Base-by-base conservation (phyloP, 352 stramenopile genomes). In the Peronosclerospora sorghi region DNA sequence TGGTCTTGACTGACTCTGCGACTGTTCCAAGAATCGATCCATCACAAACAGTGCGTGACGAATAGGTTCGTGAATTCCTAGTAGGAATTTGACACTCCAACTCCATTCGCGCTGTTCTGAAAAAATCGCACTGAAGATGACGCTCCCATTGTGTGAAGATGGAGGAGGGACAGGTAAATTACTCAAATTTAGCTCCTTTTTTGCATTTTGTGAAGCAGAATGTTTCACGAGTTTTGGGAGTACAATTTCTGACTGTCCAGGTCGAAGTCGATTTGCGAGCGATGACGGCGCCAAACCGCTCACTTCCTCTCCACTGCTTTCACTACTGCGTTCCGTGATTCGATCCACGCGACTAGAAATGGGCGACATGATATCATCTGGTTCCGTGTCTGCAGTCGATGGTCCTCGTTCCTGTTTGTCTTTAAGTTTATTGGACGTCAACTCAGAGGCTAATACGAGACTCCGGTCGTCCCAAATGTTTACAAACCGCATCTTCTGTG, bases 11-110 rank as follows among this genome's bases (percentile, higher is more conserved):
- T 60, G 37, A 34, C 55, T 54, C 23, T 82, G 67, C 8, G 51
- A 69, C 35, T 78, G 73, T 19, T 83, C 67, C n/a, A 90, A 43
- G 34, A 86, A 90, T 13, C 72, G 66, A 49, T 90, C 75, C 54
- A 86, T 86, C 34, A 90, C 78, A 46, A 82, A 88, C 0, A 90
- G 65, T 15, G 78, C 75, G 36, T 90, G 78, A 6, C 78, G 75
- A 46, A 90, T 68, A 4, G 78, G 78, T 23, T 90, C 78, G 29
- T 90, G 78, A 15, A 90, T 48, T 5, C 73, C 62, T 7, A 90
- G 49, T 5, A 90, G 41, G 30, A 90, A 86, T 55, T 70, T 77
- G 15, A 54, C 65, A 32, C 68, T 74, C 78, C 78, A 90, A 20
- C 48, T 80, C 56, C 68, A 79, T 12, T 84, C 68, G 8, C 46